Base-by-base conservation (phyloP, 352 stramenopile genomes). In the Pythium plurisporium region DNA sequence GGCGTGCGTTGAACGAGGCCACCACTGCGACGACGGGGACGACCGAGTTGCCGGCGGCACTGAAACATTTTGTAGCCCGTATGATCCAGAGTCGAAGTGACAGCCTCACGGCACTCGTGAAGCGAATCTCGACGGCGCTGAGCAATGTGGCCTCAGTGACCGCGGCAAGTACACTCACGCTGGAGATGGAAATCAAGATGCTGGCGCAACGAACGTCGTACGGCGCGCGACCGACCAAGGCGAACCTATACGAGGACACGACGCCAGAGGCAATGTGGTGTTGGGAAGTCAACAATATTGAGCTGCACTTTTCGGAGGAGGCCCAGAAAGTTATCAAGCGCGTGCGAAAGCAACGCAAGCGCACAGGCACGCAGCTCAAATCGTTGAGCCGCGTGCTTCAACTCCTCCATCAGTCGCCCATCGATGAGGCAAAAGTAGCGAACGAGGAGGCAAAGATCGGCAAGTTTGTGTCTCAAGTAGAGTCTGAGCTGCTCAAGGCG, bases 131-230 rank as follows among this genome's bases (percentile, higher is more conserved):
- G 1, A 43, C 23, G 11, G 20, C 15, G 12, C 27, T 68, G 5
- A 36, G 15, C 8, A 14, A 12, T 20, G 30, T 46, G 8, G 19
- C 20, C 9, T 20, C 44, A 19, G 31, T 31, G 7, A 59, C 26
- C 9, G 17, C 37, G 30, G 53, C 49, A 12, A 52, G 36, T 29
- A 45, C 62, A 15, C 46, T 88, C 19, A 65, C 61, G 23, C 40
- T 95, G 45, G 81, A 95, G 56, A 92, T 93, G 85, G 85, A 90
- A 48, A 89, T 95, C 49, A 95, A 95, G 62, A 88, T 88, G 70
- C 67, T 95, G 11, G 86, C 86, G 26, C 82, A 95, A 63, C 80
- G 86, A 10, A 84, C 66, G 10, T 61, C 74, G 20, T 86, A 94
- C 38, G 83, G 86, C 25, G 72, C 84, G 15, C 70, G 75, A 12